A percentile compares a stretch with the other conserved stretches of the same genome.
Evolutionary conservation across 2,329 filamentous ascomycete species (phyloP).

Genomic region (Magnaporthales sp.): DNA sequence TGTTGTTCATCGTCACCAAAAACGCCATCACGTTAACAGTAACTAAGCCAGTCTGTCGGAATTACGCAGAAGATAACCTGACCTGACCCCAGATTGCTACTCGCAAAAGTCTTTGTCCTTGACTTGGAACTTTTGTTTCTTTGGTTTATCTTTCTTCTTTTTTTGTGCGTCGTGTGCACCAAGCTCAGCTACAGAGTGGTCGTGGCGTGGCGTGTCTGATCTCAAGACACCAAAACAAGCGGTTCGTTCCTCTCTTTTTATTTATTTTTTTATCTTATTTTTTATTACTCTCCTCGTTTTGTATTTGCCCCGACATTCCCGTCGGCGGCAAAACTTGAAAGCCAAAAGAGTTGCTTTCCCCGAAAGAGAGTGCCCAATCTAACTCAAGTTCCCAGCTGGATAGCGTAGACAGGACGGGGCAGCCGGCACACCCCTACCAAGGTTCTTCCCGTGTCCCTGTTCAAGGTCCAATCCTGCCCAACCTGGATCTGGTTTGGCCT

Average conservation of each 20-base stretch:
- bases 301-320: neutral
- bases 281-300: neutral
- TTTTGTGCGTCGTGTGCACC: neutral
- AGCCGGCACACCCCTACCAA: conserved; percentile 1
- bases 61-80: neutral
- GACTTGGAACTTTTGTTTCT: neutral
- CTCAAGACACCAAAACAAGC: neutral
- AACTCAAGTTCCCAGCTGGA: neutral
- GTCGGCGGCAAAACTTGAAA: neutral
- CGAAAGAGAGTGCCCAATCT: neutral
- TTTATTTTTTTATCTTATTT: conserved; percentile 3
- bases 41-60: neutral
- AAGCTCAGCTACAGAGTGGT: neutral
- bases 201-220: neutral
- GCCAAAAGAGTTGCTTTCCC: neutral
- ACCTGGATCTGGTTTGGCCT: neutral
- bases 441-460: conserved; percentile 3
- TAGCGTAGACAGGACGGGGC: neutral
- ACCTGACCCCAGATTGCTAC: neutral
- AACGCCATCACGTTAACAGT: neutral
- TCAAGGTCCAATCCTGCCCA: neutral
- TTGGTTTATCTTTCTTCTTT: no score
- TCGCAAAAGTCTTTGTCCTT: neutral
- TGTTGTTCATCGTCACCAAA: neutral
- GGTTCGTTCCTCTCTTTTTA: neutral